Base-by-base conservation (phyloP, 257 asterid species). In the Coffea eugenioides region DNA sequence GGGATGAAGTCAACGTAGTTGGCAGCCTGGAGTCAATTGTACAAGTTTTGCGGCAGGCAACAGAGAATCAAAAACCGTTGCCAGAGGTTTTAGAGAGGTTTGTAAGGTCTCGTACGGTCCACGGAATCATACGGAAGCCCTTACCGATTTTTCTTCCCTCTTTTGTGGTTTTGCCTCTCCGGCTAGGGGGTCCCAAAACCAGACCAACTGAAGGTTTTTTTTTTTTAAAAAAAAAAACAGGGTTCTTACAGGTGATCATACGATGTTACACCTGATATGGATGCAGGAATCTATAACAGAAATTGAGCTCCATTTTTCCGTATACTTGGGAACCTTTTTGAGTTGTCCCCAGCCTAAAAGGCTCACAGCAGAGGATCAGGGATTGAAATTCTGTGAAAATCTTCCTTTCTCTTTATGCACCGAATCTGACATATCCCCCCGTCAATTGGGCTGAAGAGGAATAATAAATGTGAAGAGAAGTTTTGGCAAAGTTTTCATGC, bases 1-100 rank as follows among this genome's bases (percentile, higher is more conserved):
- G 77, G 10, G 41, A 8, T 46, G 41, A 71, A 71, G 77, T 79
- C 71, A 79, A 43, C 31, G 34, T 15, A 45, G 49, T 71, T 79
- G 61, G 70, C 77, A n/a, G 77, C 64, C 48, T 64, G 25, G 39
- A 71, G 23, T 20, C 51, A 8, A n/a, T 46, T 43, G 23, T 10
- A 23, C 10, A n/a, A 62, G 10, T 0, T 23, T 9, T n/a, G 3
- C 36, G 15, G 31, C 70, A 31, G 15, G 31, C 70, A 31, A 31
- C 70, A 4, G 45, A 66, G 70, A 66, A 66, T 66, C 45, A 12
- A 2, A 45, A 71, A 0, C 67, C 31, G 67, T 61, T 61, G 67
- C 67, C 15, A 8, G 34, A 11, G 68, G 15, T 6, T 52, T 20
- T 51, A 16, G 67, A 21, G 31, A 9, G 67, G 34, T 1, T 52